These are phyloP conservation scores for Nicotiana undulata DNA, from an alignment of 257 asterid genomes.

Conservation along the genomic window DNA sequence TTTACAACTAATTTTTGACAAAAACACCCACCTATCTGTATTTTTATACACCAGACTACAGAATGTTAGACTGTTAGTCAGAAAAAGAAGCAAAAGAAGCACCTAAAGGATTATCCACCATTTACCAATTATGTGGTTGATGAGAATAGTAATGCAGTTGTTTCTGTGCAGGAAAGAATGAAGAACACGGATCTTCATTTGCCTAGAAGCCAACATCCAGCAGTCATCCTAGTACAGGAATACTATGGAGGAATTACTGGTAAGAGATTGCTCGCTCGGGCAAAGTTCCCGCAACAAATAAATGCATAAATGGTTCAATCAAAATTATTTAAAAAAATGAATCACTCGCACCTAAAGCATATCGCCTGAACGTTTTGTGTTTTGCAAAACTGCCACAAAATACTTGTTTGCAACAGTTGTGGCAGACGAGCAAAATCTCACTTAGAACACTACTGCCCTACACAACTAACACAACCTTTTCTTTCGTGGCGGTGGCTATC, in stretches of 20 bases:
- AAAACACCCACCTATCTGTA: neutral
- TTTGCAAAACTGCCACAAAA: neutral
- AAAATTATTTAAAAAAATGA: too few relatives aligned
- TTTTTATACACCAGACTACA: neutral
- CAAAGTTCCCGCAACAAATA: neutral
- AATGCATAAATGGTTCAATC: neutral
- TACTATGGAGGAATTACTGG: neutral
- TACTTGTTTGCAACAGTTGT: neutral
- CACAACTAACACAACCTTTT: neutral
- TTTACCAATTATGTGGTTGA: neutral
- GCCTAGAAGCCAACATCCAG: neutral
- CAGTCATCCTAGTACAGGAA: neutral
- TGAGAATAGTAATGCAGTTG: neutral
- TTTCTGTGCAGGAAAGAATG: neutral
- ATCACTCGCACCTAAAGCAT: too few relatives aligned
- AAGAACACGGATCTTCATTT: neutral
- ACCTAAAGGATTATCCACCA: neutral
- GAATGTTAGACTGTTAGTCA: neutral
- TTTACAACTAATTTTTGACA: too few relatives aligned
- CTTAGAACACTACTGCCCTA: neutral
- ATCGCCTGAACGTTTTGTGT: neutral
- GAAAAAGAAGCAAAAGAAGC: neutral
- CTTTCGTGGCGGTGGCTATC: neutral
- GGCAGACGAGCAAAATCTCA: neutral
- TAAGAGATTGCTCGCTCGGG: neutral